Conservation (phyloP, 2,329 filamentous ascomycete genomes). For the Sporothrix phasma region DNA sequence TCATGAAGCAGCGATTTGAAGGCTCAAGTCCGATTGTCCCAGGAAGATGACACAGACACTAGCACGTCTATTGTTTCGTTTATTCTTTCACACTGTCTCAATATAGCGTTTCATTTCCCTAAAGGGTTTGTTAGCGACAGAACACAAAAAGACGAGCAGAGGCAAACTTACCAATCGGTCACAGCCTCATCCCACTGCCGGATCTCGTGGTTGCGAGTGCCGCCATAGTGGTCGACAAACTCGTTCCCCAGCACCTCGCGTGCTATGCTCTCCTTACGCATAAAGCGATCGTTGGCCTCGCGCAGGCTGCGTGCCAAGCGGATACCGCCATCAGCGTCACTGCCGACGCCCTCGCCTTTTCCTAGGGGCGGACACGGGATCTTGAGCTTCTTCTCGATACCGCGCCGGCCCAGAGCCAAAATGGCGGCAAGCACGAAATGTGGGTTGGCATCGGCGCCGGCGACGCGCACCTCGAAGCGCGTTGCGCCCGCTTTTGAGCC, state of each 20-base stretch:
- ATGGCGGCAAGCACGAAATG: conserved; percentile 81
- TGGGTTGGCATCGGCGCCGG: conserved; percentile 88
- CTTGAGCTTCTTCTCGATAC: conserved; percentile 82
- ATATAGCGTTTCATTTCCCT: conserved; percentile 73
- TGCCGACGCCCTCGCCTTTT: conserved; percentile 73
- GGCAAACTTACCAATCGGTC: conserved; percentile 73
- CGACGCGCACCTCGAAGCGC: conserved; percentile 83
- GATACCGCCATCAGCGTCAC: conserved; percentile 58
- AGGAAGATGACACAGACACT: no score
- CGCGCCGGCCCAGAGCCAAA: conserved; percentile 78
- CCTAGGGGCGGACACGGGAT: conserved; percentile 75
- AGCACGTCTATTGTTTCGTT: no score
- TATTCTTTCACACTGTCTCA: conserved; percentile 47
- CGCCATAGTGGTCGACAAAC: conserved; percentile 92
- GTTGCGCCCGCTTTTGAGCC: conserved; percentile 77
- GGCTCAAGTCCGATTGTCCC: no score
- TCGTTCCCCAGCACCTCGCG: conserved; percentile 87
- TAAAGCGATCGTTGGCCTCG: conserved; percentile 75
- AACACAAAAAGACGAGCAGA: not conserved
- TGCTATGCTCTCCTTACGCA: conserved; percentile 70
- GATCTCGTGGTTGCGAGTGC: conserved; percentile 85
- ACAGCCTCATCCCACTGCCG: conserved; percentile 90
- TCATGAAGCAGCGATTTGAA: no score
- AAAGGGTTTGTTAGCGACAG: not conserved
- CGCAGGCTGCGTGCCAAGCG: conserved; percentile 75